phyloP scores from a whole-genome alignment of 805 yeast genomes.

The Candida tammaniensis region DNA sequence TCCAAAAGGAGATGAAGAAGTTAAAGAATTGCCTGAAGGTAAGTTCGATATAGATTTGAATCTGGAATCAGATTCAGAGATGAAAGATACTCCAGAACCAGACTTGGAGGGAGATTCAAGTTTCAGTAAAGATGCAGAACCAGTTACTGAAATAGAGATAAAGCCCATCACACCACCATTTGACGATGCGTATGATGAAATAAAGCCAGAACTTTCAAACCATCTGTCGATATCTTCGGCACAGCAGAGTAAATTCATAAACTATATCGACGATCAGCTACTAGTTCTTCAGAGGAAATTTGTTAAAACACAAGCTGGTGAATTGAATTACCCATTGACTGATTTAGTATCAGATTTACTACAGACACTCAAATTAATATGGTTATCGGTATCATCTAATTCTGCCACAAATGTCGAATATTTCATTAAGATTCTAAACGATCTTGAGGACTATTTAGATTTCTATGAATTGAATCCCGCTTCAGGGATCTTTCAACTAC shows the following conservation, averaged over 20 bases:
- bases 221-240: constrained; percentile 11
- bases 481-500: constrained; percentile 5
- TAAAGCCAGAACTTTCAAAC: constrained; percentile 5
- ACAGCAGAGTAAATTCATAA: constrained; percentile 38
- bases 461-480: constrained; percentile 18
- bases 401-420: constrained; percentile 36
- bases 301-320: constrained; percentile 35
- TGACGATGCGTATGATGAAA: constrained; percentile 23
- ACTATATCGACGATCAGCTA: constrained; percentile 34
- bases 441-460: constrained; percentile 37
- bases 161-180: constrained; percentile 27
- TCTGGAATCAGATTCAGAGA: constrained; percentile 33
- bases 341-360: constrained; percentile 25
- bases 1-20: constrained; percentile 34
- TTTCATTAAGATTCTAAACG: constrained; percentile 32
- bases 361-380: constrained; percentile 26
- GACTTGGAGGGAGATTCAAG: too few relatives aligned
- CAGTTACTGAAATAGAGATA: constrained; percentile 14
- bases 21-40: constrained; percentile 24
- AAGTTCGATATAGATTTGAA: constrained; percentile 34
- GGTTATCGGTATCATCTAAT: constrained; percentile 28
- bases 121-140: neutral
- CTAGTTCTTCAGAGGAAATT: constrained; percentile 33
- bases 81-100: neutral
- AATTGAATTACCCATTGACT: constrained; percentile 20